Base-by-base conservation (phyloP, 768 basidiomycete species). In the Trametes villosa region DNA sequence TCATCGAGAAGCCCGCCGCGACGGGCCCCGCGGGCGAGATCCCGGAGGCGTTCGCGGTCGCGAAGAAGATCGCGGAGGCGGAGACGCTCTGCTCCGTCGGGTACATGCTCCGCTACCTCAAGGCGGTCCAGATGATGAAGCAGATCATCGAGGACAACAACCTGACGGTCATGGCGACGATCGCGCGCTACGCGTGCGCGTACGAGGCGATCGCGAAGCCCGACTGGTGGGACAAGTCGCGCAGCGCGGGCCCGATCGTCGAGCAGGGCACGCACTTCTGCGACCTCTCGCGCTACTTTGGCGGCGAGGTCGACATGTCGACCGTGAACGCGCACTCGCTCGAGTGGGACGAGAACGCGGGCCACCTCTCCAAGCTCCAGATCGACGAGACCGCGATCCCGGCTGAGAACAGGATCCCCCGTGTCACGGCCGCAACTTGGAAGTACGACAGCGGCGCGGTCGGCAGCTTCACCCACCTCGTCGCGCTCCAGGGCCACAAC, bases 201-300 rank as follows among this genome's bases (percentile, higher is more conserved):
- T 96, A 94, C 68, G 84, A 91, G 72, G 75, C 83, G 24, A 92
- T 91, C 59, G 82, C 83, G 12, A 93, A 94, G 74, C 83, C 82
- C 3, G 90, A 94, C 64, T 96, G 94, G 94, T 96, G 94, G 94
- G 87, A 94, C 79, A 95, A 94, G 76, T 85, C 89, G 24, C 91
- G 85, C 79, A 89, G 91, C 70, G 88, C 84, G 54, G 92, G 92
- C 20, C 92, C 93, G 5, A 81, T 95, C 67, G 78, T 96, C 64
- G 94, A 94, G 74, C 91, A 94, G 78, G 96, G 93, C 47, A 98
- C 96, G 15, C 96, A 98, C 78, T 96, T 98, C 78, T 95, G 93
- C 68, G 95, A 98, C 77, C 83, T 97, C 44, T 97, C 94, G 40
- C 89, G 96, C 66, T 96, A 96, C 80, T 98, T 98, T 70, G 96